These are phyloP conservation scores for Kwoniella sp. DNA, from an alignment of 768 basidiomycete species.

Conservation along the genomic window DNA sequence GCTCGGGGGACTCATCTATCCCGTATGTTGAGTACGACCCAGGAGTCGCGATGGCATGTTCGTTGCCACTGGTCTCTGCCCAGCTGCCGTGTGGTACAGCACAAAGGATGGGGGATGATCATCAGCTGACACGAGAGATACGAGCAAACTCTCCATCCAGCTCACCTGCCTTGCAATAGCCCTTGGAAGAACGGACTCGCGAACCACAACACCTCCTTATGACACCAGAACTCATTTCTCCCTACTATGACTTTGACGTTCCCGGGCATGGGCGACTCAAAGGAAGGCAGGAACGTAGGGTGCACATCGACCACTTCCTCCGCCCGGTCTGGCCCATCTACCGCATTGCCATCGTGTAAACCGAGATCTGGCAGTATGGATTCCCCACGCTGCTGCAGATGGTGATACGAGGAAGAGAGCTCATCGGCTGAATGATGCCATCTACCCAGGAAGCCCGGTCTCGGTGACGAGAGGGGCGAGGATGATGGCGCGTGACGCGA, in stretches of 20 bases:
- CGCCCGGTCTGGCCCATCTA: conserved; percentile 22
- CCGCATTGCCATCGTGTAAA: not conserved
- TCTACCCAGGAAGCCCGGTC: conserved; percentile 10
- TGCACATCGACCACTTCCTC: conserved; percentile 65
- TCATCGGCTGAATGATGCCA: conserved; percentile 19
- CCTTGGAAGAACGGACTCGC: conserved; percentile 95
- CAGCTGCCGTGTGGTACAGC: conserved; percentile 60
- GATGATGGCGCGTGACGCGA: conserved; percentile 26
- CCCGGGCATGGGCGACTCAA: conserved; percentile 69
- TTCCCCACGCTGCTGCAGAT: not conserved
- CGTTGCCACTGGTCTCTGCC: conserved; percentile 70
- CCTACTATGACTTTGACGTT: conserved; percentile 90
- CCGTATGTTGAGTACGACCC: conserved; percentile 57
- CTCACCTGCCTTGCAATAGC: conserved; percentile 70
- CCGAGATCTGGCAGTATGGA: not conserved
- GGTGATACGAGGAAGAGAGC: not conserved
- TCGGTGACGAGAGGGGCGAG: conserved; percentile 12
- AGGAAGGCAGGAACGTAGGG: conserved; percentile 68
- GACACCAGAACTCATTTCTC: conserved; percentile 86
- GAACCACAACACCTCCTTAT: conserved; percentile 87
- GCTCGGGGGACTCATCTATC: conserved; percentile 2
- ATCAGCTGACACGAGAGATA: not conserved
- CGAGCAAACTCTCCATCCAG: not conserved
- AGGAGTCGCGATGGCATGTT: conserved; percentile 68
- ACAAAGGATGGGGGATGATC: conserved; percentile 6